phyloP scores from a whole-genome alignment of 495 filamentous ascomycete genomes.

The Aspergillus ostianus region DNA sequence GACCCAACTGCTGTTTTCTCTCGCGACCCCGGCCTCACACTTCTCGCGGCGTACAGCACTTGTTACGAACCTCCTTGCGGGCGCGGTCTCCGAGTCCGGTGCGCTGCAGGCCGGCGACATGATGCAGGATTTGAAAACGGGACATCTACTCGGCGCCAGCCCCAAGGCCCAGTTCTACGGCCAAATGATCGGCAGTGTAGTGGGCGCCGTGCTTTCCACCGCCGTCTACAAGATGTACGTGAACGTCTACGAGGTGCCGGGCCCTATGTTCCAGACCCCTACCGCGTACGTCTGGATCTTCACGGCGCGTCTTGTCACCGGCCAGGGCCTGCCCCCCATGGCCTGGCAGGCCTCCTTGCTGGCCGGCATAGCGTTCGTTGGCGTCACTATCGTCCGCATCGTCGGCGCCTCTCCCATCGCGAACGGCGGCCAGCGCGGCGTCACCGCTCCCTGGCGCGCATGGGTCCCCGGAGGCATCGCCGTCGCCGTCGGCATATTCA shows the following conservation, averaged over 20 bases:
- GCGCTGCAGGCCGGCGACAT: slow-evolving; percentile 95
- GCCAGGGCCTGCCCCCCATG: slow-evolving; percentile 80
- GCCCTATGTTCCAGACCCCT: slow-evolving; percentile 86
- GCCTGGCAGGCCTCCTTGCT: slow-evolving; percentile 73
- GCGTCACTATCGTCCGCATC: slow-evolving; percentile 67
- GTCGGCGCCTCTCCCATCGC: slow-evolving; percentile 42
- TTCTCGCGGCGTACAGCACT: slow-evolving; percentile 60
- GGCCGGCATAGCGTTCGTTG: slow-evolving; percentile 66
- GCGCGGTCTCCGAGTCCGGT: slow-evolving; percentile 84
- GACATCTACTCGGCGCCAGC: slow-evolving; percentile 85
- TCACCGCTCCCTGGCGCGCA: slow-evolving; percentile 37
- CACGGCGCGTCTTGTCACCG: slow-evolving; percentile 91
- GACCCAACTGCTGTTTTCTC: slow-evolving; percentile 90
- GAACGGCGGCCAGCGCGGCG: slow-evolving; percentile 23
- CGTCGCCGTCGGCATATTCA: slow-evolving; percentile 97
- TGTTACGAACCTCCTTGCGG: slow-evolving; percentile 88
- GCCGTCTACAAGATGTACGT: slow-evolving; percentile 91
- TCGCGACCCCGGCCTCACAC: slow-evolving; percentile 77
- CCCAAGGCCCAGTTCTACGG: slow-evolving; percentile 96
- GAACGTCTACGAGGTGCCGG: slow-evolving; percentile 81
- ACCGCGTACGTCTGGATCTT: slow-evolving; percentile 97
- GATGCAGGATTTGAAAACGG: slow-evolving; percentile 98
- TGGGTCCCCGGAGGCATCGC: slow-evolving; percentile 89
- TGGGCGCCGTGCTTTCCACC: slow-evolving; percentile 85
- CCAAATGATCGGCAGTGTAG: slow-evolving; percentile 84